Percentiles rank a stretch among this genome's conserved stretches.
phyloP scores from a whole-genome alignment of 73 alveolate species.

The Paramecium primaurelia region DNA sequence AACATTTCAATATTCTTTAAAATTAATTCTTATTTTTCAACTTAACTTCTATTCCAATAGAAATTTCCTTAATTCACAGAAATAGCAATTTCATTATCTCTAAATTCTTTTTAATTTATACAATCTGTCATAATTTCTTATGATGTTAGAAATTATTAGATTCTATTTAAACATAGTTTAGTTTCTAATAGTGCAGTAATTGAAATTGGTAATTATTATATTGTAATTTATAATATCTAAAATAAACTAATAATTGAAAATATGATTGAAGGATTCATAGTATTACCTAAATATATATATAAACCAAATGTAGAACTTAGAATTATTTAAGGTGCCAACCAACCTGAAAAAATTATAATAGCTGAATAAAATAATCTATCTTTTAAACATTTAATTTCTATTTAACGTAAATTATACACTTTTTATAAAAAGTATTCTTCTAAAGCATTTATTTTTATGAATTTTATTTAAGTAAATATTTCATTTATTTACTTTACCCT shows the following conservation, averaged over 20 bases:
- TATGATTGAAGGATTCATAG: constrained; percentile 69
- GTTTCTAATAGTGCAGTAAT: constrained; percentile 69
- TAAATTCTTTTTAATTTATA: neutral
- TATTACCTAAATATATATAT: constrained; percentile 69
- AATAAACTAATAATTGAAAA: constrained; percentile 73
- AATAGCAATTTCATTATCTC: neutral
- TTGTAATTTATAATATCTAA: constrained; percentile 71
- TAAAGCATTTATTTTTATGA: constrained; percentile 87
- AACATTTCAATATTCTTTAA: constrained; percentile 60
- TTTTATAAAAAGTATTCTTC: constrained; percentile 57
- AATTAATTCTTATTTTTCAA: neutral
- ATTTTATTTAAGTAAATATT: constrained; percentile 82
- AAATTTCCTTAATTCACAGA: neutral
- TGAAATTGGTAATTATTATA: constrained; percentile 81
- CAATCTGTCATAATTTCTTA: neutral
- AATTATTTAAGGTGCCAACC: constrained; percentile 70
- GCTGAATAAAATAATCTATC: constrained; percentile 36
- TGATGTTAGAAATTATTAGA: neutral
- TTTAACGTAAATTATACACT: constrained; percentile 65
- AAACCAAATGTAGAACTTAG: constrained; percentile 66
- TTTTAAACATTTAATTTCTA: constrained; percentile 61
- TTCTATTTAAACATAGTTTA: constrained; percentile 74
- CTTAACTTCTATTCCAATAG: neutral
- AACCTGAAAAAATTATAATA: constrained; percentile 55
- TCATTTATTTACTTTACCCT: constrained; percentile 78